phyloP scores from a whole-genome alignment of 2,329 filamentous ascomycete genomes.

The Zymoseptoria pseudotritici region DNA sequence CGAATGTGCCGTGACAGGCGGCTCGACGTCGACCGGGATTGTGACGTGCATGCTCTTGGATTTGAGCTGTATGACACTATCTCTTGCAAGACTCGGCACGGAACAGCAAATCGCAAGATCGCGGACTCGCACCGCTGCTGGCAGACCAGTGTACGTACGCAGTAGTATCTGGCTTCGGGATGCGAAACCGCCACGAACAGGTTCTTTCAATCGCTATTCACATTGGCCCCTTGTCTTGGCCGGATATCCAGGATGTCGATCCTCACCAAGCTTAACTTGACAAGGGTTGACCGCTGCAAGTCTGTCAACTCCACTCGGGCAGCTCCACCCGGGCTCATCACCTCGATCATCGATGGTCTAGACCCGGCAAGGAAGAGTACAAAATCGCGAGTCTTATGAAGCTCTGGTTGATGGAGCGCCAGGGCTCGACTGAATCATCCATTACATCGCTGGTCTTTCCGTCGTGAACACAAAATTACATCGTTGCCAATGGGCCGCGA shows the following conservation, averaged over 20 bases:
- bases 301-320: not conserved
- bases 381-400: not conserved
- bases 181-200: not conserved
- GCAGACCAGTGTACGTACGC: not conserved
- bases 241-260: not conserved
- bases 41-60: slow-evolving; percentile 10
- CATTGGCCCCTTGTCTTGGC: not conserved
- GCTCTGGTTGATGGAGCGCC: not conserved
- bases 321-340: not conserved
- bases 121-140: not conserved
- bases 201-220: not conserved
- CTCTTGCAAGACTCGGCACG: not conserved
- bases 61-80: not conserved
- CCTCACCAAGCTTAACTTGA: not conserved
- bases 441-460: slow-evolving; percentile 4
- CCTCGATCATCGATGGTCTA: not conserved
- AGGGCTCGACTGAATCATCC: not conserved
- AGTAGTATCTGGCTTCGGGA: not conserved
- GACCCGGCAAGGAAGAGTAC: not conserved
- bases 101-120: not conserved
- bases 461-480: slow-evolving; percentile 8
- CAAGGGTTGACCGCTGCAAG: not conserved
- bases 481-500: slow-evolving; percentile 1
- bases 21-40: slow-evolving; percentile 3
- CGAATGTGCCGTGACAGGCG: not conserved